Conservation (phyloP, 345 rosid genomes). For the Capsella bursapastoris region DNA sequence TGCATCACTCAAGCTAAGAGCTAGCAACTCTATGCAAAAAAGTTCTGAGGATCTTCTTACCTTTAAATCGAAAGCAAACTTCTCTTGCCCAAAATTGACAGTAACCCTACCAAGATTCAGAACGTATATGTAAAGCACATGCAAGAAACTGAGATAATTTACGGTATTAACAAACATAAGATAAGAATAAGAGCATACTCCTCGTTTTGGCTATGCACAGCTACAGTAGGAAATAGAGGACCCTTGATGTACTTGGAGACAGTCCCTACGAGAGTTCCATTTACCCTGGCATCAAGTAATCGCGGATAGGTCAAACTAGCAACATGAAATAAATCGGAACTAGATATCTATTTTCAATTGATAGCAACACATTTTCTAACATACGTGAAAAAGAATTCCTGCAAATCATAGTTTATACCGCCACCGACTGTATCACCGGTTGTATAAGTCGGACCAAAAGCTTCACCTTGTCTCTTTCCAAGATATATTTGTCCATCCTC, state of each 20-base stretch:
- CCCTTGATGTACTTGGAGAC: constrained; percentile 68
- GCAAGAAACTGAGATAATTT: not conserved
- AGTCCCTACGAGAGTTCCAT: constrained; percentile 70
- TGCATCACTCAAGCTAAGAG: not conserved
- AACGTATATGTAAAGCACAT: constrained; percentile 7
- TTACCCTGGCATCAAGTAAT: constrained; percentile 57
- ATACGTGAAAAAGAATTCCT: constrained; percentile 94
- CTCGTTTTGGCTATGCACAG: constrained; percentile 93
- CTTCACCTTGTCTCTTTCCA: constrained; percentile 75
- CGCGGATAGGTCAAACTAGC: not conserved
- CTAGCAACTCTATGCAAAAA: not conserved
- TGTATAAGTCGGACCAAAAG: constrained; percentile 79
- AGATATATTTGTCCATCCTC: constrained; percentile 81
- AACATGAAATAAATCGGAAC: not conserved
- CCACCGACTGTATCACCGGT: constrained; percentile 82
- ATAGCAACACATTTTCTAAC: constrained; percentile 35
- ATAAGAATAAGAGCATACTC: constrained; percentile 60
- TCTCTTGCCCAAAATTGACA: constrained; percentile 84
- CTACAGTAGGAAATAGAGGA: constrained; percentile 77
- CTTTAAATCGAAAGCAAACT: constrained; percentile 86
- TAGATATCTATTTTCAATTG: not conserved
- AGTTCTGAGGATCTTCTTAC: constrained; percentile 45
- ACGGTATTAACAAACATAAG: not conserved
- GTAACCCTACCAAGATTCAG: constrained; percentile 64
- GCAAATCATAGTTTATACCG: constrained; percentile 87